A percentile compares a stretch with the other conserved stretches of the same genome.
Evolutionary conservation across 176 grass and related monocot species (phyloP).

Genomic region (Phoenix roebelenii): DNA sequence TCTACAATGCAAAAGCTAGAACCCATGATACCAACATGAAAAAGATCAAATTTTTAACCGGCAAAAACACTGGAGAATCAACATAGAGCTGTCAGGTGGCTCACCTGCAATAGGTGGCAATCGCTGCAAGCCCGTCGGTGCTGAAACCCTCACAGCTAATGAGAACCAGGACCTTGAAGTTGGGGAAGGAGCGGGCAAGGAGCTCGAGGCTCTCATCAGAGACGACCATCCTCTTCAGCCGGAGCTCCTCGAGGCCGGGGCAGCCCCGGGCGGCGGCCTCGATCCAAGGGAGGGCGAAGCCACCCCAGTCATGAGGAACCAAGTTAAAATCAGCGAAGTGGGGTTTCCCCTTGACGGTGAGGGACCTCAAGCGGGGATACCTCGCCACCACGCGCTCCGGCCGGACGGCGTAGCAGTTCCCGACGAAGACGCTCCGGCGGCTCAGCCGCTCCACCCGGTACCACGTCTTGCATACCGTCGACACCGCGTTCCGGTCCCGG

Average conservation of each 20-base stretch:
- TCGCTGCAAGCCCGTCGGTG: conserved; percentile 52
- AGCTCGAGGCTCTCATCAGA: conserved; percentile 54
- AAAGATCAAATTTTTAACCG: too few relatives aligned
- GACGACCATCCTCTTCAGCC: conserved; percentile 83
- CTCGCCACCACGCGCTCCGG: conserved; percentile 29
- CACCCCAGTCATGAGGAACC: conserved; percentile 71
- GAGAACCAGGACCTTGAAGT: conserved; percentile 55
- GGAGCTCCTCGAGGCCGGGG: conserved; percentile 47
- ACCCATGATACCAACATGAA: too few relatives aligned
- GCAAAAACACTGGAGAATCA: background rate
- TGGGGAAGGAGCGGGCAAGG: conserved; percentile 46
- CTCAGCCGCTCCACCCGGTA: conserved; percentile 60
- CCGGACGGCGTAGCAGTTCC: conserved; percentile 60
- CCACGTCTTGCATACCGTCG: conserved; percentile 73
- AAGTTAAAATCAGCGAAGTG: conserved; percentile 80
- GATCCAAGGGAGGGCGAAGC: conserved; percentile 47
- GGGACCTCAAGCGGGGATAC: conserved; percentile 36
- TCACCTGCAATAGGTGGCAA: conserved; percentile 73
- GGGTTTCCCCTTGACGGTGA: conserved; percentile 69
- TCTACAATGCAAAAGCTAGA: too few relatives aligned
- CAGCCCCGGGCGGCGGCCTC: conserved; percentile 30
- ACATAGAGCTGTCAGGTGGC: background rate
- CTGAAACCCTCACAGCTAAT: conserved; percentile 77
- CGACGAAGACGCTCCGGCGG: conserved; percentile 46
- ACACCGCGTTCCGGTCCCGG: conserved; percentile 54